A percentile compares a stretch with the other conserved stretches of the same genome.
These are phyloP conservation scores for Aphanoascus verrucosus DNA, from an alignment of 2,329 filamentous ascomycete genomes.

Conservation along the genomic window DNA sequence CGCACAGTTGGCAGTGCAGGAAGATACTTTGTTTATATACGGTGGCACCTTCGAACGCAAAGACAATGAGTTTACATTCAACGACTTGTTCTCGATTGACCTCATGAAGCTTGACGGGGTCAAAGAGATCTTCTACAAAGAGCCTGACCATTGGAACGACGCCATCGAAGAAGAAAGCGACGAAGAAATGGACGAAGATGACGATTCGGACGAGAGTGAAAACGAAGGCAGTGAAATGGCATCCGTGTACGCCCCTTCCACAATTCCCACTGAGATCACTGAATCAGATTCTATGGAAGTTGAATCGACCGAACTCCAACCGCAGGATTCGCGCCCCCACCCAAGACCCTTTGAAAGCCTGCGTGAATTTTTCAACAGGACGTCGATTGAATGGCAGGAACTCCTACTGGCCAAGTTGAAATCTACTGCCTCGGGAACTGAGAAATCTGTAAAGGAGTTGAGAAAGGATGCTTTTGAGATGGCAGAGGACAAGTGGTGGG, in stretches of 20 bases:
- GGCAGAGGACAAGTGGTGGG: slow-evolving; percentile 98
- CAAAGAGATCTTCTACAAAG: slow-evolving; percentile 76
- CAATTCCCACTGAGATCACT: slow-evolving; percentile 29
- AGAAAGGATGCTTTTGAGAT: slow-evolving; percentile 81
- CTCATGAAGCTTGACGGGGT: slow-evolving; percentile 92
- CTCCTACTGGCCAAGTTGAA: slow-evolving; percentile 65
- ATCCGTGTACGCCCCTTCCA: slow-evolving; percentile 28
- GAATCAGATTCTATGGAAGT: slow-evolving; percentile 24
- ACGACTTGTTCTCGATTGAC: slow-evolving; percentile 86
- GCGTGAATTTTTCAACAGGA: slow-evolving; percentile 83
- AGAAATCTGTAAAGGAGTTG: slow-evolving; percentile 75
- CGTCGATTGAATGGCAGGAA: slow-evolving; percentile 83
- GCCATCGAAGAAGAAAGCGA: slow-evolving; percentile 52
- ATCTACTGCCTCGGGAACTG: slow-evolving; percentile 47
- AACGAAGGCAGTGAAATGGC: slow-evolving; percentile 36
- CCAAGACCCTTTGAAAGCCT: slow-evolving; percentile 75
- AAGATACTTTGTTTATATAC: slow-evolving; percentile 86
- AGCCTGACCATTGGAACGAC: slow-evolving; percentile 74
- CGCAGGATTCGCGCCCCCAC: slow-evolving; percentile 67
- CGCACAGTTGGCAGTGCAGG: slow-evolving; percentile 77
- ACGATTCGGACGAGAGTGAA: slow-evolving; percentile 33
- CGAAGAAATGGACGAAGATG: slow-evolving; percentile 39
- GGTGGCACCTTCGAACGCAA: slow-evolving; percentile 93
- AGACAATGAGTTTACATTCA: slow-evolving; percentile 89
- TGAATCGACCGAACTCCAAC: slow-evolving; percentile 34